phyloP scores from a whole-genome alignment of 2,329 filamentous ascomycete genomes.

The Pseudogymnoascus sp. region DNA sequence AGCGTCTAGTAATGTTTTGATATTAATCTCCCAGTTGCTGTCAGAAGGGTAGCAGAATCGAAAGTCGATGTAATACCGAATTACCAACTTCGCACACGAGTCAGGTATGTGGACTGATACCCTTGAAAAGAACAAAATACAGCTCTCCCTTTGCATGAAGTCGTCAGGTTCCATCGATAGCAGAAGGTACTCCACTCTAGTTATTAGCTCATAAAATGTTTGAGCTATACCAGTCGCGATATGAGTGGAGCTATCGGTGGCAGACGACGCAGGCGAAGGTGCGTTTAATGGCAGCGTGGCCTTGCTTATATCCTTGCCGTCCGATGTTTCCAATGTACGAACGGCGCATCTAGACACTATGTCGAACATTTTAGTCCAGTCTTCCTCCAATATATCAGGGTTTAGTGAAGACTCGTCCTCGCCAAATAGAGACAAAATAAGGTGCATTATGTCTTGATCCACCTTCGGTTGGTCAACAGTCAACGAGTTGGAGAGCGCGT shows the following conservation, averaged over 20 bases:
- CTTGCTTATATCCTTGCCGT: slow-evolving; percentile 20
- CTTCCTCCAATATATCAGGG: slow-evolving; percentile 52
- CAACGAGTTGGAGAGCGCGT: slow-evolving; percentile 46
- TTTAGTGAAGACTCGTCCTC: slow-evolving; percentile 45
- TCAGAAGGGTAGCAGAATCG: slow-evolving; percentile 66
- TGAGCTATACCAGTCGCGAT: slow-evolving; percentile 21
- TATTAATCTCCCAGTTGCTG: slow-evolving; percentile 56
- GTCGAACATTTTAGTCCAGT: slow-evolving; percentile 54
- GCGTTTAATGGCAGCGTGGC: slow-evolving; percentile 13
- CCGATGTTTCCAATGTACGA: slow-evolving; percentile 22
- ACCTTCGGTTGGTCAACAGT: slow-evolving; percentile 24
- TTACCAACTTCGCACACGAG: slow-evolving; percentile 52
- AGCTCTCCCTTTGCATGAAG: slow-evolving; percentile 55
- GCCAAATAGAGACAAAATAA: slow-evolving; percentile 47
- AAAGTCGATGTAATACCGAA: slow-evolving; percentile 61
- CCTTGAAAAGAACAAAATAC: slow-evolving; percentile 57
- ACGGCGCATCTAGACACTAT: slow-evolving; percentile 47
- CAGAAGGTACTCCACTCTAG: slow-evolving; percentile 25
- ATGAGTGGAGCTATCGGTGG: slow-evolving; percentile 19
- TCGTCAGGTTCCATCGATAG: slow-evolving; percentile 37
- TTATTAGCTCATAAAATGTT: slow-evolving; percentile 24
- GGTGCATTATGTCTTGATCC: slow-evolving; percentile 25
- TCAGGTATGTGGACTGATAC: slow-evolving; percentile 57
- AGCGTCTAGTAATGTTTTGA: slow-evolving; percentile 49
- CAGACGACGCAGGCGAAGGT: not conserved